A percentile compares a stretch with the other conserved stretches of the same genome.
Evolutionary conservation across 768 basidiomycete species (phyloP).

Genomic region (Strobilomyces confusus): DNA sequence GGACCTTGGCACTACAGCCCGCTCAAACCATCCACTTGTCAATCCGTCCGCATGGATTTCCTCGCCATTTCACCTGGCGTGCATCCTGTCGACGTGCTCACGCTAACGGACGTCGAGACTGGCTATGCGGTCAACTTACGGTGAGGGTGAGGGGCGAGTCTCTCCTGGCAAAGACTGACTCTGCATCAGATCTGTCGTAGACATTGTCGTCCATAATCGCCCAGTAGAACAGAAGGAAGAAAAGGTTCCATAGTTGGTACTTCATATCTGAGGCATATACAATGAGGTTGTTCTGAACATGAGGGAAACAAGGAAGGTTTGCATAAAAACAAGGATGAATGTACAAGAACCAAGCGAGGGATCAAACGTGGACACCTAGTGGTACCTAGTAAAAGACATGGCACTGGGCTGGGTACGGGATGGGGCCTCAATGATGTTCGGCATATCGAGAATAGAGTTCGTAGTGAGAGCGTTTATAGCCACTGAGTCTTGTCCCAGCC

Average conservation of each 20-base stretch:
- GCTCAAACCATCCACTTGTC: constrained; percentile 74
- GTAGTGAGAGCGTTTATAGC: constrained; percentile 41
- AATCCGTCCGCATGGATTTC: constrained; percentile 84
- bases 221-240: constrained; percentile 1
- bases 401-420: background rate
- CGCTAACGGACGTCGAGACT: constrained; percentile 71
- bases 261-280: constrained; percentile 10
- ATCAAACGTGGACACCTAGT: constrained; percentile 14
- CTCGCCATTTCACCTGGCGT: constrained; percentile 77
- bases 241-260: constrained; percentile 10
- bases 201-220: constrained; percentile 66
- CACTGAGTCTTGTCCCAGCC: constrained; percentile 84
- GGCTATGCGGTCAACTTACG: constrained; percentile 70
- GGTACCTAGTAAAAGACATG: constrained; percentile 16
- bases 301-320: constrained; percentile 2
- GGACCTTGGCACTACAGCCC: constrained; percentile 45
- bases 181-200: constrained; percentile 61
- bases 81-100: constrained; percentile 68
- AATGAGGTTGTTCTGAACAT: constrained; percentile 6
- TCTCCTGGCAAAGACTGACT: constrained; percentile 3
- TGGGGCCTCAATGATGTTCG: background rate
- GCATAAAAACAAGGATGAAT: constrained; percentile 17
- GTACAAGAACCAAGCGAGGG: constrained; percentile 18
- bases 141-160: constrained; percentile 34
- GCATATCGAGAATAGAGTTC: background rate